phyloP scores from a whole-genome alignment of 2,329 filamentous ascomycete genomes.

The Ramularia endophylla region DNA sequence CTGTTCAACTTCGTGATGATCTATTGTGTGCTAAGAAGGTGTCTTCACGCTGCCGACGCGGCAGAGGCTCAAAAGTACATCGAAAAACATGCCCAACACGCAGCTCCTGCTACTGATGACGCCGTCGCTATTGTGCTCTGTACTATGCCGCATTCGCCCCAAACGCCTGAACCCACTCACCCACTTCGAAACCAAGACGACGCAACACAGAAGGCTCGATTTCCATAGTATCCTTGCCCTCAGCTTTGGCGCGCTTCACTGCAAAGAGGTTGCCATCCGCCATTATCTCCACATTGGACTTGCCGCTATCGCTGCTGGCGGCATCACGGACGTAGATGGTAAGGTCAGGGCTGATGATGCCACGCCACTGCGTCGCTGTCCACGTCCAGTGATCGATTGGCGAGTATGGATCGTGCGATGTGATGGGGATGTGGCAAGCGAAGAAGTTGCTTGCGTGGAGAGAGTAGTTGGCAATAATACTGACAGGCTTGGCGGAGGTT shows the following conservation, averaged over 20 bases:
- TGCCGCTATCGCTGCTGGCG: conserved; percentile 17
- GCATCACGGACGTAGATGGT: conserved; percentile 59
- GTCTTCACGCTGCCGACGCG: too few relatives aligned
- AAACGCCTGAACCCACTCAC: conserved; percentile 62
- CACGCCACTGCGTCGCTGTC: conserved; percentile 91
- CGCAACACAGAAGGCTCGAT: conserved; percentile 53
- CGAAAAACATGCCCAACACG: too few relatives aligned
- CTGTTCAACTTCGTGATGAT: too few relatives aligned
- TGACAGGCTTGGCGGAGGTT: conserved; percentile 53
- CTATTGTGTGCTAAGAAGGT: too few relatives aligned
- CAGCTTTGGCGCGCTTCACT: conserved; percentile 34
- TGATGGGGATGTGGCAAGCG: conserved; percentile 65
- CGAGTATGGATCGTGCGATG: conserved; percentile 60
- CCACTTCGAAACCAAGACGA: conserved; percentile 77
- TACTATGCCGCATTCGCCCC: conserved; percentile 13
- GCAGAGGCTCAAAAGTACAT: too few relatives aligned
- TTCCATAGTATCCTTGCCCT: conserved; percentile 21
- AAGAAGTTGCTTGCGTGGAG: conserved; percentile 72
- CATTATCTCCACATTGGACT: conserved; percentile 34
- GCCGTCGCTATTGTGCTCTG: background rate
- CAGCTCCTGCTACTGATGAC: background rate
- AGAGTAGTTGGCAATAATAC: conserved; percentile 73
- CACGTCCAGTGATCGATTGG: conserved; percentile 95
- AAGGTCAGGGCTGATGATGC: conserved; percentile 74
- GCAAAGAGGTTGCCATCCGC: conserved; percentile 38